phyloP scores from a whole-genome alignment of 192 early-diverging fungal genomes.

The Chytriomyces sp. region DNA sequence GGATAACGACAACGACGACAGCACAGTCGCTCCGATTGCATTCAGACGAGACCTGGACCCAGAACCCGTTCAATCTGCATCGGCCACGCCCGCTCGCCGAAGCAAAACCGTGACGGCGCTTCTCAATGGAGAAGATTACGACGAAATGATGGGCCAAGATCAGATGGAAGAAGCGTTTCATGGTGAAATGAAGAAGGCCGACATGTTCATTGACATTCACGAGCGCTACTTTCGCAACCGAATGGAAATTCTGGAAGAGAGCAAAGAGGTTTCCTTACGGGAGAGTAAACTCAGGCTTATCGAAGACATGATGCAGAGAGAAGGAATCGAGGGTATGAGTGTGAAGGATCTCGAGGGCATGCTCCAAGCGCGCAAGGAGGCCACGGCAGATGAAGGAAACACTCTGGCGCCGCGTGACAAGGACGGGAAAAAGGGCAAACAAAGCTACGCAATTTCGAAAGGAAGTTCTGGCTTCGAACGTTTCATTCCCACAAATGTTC shows the following conservation, averaged over 20 bases:
- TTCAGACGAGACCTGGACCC: constrained; percentile 8
- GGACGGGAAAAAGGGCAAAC: constrained; percentile 11
- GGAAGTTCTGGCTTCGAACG: constrained; percentile 16
- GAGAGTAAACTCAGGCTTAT: background rate
- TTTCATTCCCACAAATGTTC: constrained; percentile 15
- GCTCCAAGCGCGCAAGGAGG: background rate
- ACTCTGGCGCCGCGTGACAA: background rate
- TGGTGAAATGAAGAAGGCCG: constrained; percentile 15
- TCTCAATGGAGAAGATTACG: background rate
- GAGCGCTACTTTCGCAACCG: constrained; percentile 22
- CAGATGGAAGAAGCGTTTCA: constrained; percentile 15
- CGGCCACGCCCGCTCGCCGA: background rate
- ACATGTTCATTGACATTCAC: constrained; percentile 31
- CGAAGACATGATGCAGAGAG: constrained; percentile 3
- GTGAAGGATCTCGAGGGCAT: constrained; percentile 11
- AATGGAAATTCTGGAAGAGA: background rate
- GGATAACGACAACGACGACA: background rate
- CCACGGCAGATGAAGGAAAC: background rate
- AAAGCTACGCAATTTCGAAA: constrained; percentile 18
- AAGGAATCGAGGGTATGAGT: constrained; percentile 18
- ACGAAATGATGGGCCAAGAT: background rate
- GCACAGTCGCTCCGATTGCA: background rate
- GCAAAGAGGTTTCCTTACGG: background rate
- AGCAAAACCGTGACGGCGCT: constrained; percentile 22
- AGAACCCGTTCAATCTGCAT: background rate